Percentiles rank a stretch among this genome's conserved stretches.
phyloP scores from a whole-genome alignment of 768 basidiomycete species.

The Clitopilus passeckerianus region DNA sequence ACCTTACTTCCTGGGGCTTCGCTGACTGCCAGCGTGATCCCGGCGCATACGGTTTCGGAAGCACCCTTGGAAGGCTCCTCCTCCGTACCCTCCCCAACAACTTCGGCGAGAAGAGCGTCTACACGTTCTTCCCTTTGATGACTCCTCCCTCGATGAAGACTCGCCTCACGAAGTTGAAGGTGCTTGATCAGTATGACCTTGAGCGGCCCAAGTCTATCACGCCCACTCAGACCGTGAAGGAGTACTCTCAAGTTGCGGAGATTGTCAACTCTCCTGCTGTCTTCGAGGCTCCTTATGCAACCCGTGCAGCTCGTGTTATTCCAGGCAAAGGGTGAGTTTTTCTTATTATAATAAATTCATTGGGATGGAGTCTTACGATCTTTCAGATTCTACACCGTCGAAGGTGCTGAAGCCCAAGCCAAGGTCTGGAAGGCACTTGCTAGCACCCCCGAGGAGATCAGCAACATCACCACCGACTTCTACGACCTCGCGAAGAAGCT shows the following conservation, averaged over 20 bases:
- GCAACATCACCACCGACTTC: constrained; percentile 58
- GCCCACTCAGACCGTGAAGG: constrained; percentile 26
- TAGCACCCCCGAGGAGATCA: constrained; percentile 39
- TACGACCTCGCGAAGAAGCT: constrained; percentile 57
- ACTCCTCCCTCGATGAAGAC: constrained; percentile 65
- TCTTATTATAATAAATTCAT: too few species aligned
- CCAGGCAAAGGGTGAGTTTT: constrained; percentile 55
- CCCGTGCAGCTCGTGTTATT: constrained; percentile 48
- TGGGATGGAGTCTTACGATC: constrained; percentile 2
- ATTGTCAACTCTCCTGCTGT: constrained; percentile 40
- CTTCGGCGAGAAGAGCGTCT: constrained; percentile 64
- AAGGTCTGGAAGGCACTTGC: constrained; percentile 44
- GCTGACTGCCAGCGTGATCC: constrained; percentile 76
- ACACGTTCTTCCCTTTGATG: constrained; percentile 89
- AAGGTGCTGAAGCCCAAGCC: constrained; percentile 42
- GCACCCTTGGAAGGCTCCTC: constrained; percentile 69
- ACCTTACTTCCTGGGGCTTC: constrained; percentile 82
- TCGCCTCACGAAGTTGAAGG: constrained; percentile 51
- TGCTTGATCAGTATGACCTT: constrained; percentile 50
- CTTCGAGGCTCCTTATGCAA: constrained; percentile 47
- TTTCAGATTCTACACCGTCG: constrained; percentile 62
- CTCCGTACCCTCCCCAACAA: constrained; percentile 69
- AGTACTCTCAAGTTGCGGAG: constrained; percentile 46
- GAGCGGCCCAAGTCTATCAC: constrained; percentile 35
- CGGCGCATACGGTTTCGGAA: constrained; percentile 69